Evolutionary conservation across 2,329 filamentous ascomycete genomes (phyloP), one percentile per base, ranked within the genome.

Genomic region (Byssothecium circinans): DNA sequence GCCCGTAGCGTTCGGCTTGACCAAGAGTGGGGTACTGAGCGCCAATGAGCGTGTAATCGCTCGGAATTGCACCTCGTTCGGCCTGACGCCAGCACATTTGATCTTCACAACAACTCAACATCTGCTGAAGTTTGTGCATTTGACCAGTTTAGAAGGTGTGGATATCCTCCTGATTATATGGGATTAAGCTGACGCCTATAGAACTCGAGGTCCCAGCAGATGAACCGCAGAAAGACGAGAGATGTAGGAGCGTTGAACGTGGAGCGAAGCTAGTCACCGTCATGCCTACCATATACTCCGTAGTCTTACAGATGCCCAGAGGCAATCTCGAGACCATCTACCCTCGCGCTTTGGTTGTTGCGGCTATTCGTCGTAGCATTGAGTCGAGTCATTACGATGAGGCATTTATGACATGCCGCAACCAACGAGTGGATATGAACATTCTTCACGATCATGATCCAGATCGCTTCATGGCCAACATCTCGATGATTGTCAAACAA

Each of bases 391-490:
- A 94, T 60, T 99, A 96, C 64, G 83, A 81, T 40, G 83, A 82
- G 42, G 94, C 94, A 0, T 99, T 96, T 67, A 77, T 88, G 18
- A 86, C 90, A 53, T 97, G 94, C 67, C 85, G 94, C 41, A 92
- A 86, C 18, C 95, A 99, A 68, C 84, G 95, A 58, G 94, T 99
- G 1, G 94, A 99, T 64, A 91, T 97, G 87, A 99, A 99, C 64
- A 92, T 99, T 52, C 77, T 99, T 2, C 92, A 95, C 64, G 94
- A 99, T 64, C 89, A 97, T 71, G 84, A 85, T n/a, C 90, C 92
- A 0, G 79, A 85, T 30, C 88, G 95, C 57, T 96, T 99, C 66
- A 79, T 96, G 67, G 75, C 80, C 3, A 88, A 85, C 55, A 81
- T 96, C 10, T 78, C 79, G 0, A 71, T 88, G 0, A 95, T 99